phyloP scores from a whole-genome alignment of 352 stramenopile genomes.

The Phytophthora lateralis region DNA sequence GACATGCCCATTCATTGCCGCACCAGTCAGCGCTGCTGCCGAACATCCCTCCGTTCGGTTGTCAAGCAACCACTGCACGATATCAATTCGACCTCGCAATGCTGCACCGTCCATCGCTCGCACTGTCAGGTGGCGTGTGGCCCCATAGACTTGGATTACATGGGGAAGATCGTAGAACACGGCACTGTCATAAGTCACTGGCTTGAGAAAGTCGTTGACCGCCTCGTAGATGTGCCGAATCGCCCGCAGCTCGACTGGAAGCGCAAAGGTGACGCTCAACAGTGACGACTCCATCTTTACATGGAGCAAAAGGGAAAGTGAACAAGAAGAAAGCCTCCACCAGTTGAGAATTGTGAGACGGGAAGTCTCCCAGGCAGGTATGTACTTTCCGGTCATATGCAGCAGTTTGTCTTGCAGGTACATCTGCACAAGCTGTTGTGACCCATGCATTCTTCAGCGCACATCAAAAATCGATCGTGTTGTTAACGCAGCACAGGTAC shows the following conservation, averaged over 20 bases:
- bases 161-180: constrained; percentile 1
- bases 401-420: not conserved
- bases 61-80: not conserved
- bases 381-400: not conserved
- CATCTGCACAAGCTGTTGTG: not conserved
- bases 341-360: not conserved
- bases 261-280: not conserved
- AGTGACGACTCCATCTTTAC: not conserved
- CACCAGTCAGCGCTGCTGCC: not conserved
- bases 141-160: not conserved
- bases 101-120: constrained; percentile 9
- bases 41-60: constrained; percentile 1
- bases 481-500: not conserved
- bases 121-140: not conserved
- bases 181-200: not conserved
- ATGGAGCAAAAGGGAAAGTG: not conserved
- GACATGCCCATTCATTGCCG: not conserved
- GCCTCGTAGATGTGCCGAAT: not conserved
- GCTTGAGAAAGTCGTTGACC: constrained; percentile 2
- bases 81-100: not conserved
- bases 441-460: not conserved
- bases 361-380: not conserved
- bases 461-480: not conserved
- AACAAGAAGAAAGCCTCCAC: not conserved
- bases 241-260: not conserved